Evolutionary conservation across 73 alveolate genomes (phyloP), one percentile per base, ranked within the genome.

Genomic region (Chromera velia): DNA sequence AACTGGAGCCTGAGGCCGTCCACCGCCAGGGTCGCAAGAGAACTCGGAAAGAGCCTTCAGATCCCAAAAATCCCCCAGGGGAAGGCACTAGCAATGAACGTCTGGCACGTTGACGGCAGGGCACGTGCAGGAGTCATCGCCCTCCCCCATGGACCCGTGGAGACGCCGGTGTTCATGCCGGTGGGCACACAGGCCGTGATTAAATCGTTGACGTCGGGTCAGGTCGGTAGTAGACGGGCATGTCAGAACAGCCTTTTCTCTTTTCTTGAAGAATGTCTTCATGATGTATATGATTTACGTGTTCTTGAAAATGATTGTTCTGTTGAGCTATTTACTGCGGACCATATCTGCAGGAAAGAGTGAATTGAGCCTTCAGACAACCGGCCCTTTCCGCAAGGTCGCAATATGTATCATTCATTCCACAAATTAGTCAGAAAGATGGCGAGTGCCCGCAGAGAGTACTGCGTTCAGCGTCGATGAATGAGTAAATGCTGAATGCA

Each of bases 71-170:
- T n/a, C n/a, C n/a, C n/a, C n/a, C n/a, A n/a, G n/a, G n/a, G n/a
- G n/a, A n/a, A n/a, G n/a, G n/a, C n/a, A n/a, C n/a, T n/a, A n/a
- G n/a, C n/a, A n/a, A n/a, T n/a, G n/a, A n/a, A n/a, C n/a, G n/a
- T n/a, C n/a, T n/a, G n/a, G n/a, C n/a, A n/a, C n/a, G n/a, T n/a
- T n/a, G n/a, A n/a, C n/a, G n/a, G n/a, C n/a, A n/a, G 91, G 74
- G 97, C 98, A 10, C 86, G 99, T 29, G 99, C 99, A 32, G 82
- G 98, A 4, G 86, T 88, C 18, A 74, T 97, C 70, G 91, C 98
- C 28, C 90, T 97, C 30, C 99, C 99, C 18, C 99, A 97, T 85
- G 98, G 99, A 29, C 90, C 89, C 65, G 99, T 97, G 28, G 70
- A 90, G 70, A 96, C 99, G 26, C 99, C 99, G 62, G 85, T 78